Conservation (phyloP, 2,329 filamentous ascomycete species). For the Nothophoma quercina region DNA sequence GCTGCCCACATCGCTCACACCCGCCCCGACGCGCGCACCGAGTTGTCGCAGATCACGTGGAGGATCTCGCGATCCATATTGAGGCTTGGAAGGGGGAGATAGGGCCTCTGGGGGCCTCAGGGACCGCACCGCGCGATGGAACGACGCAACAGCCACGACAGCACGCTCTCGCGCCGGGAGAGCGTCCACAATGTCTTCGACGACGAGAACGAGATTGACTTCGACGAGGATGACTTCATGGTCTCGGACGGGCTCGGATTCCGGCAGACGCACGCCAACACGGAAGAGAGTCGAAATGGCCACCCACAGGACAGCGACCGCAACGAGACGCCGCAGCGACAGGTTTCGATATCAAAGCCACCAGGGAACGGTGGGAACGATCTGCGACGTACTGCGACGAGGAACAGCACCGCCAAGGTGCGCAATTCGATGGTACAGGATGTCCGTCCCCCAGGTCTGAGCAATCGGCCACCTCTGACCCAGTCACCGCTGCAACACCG, state of each 20-base stretch:
- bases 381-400: conserved; percentile 44
- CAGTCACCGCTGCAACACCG: conserved; percentile 43
- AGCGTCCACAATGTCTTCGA: conserved; percentile 56
- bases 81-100: conserved; percentile 34
- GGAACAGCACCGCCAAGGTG: conserved; percentile 49
- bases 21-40: conserved; percentile 21
- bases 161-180: conserved; percentile 38
- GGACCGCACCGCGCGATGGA: conserved; percentile 48
- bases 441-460: conserved; percentile 24
- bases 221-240: conserved; percentile 52
- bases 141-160: conserved; percentile 44
- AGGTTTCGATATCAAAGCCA: conserved; percentile 31
- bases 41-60: conserved; percentile 17
- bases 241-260: conserved; percentile 56
- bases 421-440: conserved; percentile 36
- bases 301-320: conserved; percentile 32
- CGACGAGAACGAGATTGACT: conserved; percentile 56
- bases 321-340: conserved; percentile 33
- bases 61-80: conserved; percentile 24
- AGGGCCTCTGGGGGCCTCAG: conserved; percentile 40
- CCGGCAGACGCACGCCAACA: conserved; percentile 47
- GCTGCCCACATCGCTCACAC: conserved; percentile 28
- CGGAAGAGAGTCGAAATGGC: conserved; percentile 23
- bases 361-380: conserved; percentile 33
- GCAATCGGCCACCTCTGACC: conserved; percentile 32